A percentile compares a stretch with the other conserved stretches of the same genome.
These are phyloP conservation scores for Penicillium sp. DNA, from an alignment of 2,329 filamentous ascomycete species.

Conservation along the genomic window DNA sequence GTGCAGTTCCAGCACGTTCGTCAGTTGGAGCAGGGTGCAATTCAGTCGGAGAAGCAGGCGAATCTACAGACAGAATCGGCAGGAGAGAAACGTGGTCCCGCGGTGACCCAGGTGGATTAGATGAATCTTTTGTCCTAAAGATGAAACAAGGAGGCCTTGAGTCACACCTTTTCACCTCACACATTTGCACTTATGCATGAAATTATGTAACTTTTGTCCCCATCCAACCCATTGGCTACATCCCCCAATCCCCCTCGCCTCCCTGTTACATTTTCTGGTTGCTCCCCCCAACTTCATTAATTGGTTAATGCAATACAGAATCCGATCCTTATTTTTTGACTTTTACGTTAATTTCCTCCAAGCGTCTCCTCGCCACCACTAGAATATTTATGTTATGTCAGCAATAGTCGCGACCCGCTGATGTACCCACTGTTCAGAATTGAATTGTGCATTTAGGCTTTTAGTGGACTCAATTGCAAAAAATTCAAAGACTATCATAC, in stretches of 20 bases:
- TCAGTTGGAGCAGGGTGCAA: constrained; percentile 12
- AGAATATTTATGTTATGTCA: no score
- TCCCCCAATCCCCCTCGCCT: no score
- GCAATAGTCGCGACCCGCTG: no score
- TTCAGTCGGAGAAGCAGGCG: constrained; percentile 13
- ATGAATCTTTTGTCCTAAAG: neutral
- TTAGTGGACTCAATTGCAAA: no score
- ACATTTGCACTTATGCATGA: neutral
- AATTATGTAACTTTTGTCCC: neutral
- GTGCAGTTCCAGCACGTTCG: constrained; percentile 21
- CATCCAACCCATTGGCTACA: neutral
- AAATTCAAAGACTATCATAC: no score
- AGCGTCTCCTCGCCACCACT: no score
- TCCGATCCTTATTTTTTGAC: no score
- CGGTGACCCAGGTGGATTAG: neutral
- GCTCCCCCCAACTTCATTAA: neutral
- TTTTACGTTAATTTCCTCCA: no score
- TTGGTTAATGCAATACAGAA: neutral
- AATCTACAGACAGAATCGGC: constrained; percentile 14
- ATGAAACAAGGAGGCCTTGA: neutral
- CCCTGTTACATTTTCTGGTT: no score
- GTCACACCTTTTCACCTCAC: neutral
- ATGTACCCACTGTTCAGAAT: no score
- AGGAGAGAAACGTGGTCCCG: neutral
- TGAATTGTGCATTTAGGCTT: no score